Conservation (phyloP, 2,329 filamentous ascomycete species). For the Botryotinia convoluta region DNA sequence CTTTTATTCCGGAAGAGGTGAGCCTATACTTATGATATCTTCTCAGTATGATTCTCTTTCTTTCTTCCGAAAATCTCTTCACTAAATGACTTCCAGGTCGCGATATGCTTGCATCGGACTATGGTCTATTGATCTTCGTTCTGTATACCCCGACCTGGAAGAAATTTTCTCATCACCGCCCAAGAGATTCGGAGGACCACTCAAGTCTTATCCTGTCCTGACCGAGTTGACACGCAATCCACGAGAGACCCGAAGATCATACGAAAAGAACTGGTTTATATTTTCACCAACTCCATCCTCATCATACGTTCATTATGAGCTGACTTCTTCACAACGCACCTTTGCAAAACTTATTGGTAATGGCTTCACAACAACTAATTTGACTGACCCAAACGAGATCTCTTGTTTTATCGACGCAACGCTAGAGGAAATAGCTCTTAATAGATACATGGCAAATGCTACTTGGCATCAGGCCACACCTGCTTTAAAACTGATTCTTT, state of each 20-base stretch:
- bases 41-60: conserved; percentile 35
- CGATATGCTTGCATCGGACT: conserved; percentile 32
- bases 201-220: conserved; percentile 34
- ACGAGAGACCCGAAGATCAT: conserved; percentile 35
- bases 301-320: conserved; percentile 42
- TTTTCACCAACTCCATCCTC: conserved; percentile 39
- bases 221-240: conserved; percentile 43
- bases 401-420: conserved; percentile 28
- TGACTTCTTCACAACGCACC: conserved; percentile 34
- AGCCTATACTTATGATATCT: conserved; percentile 42
- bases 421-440: conserved; percentile 17
- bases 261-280: conserved; percentile 44
- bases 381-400: conserved; percentile 27
- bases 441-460: conserved; percentile 24
- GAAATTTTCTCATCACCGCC: conserved; percentile 27
- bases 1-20: conserved; percentile 42
- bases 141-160: conserved; percentile 26
- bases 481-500: conserved; percentile 41
- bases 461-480: conserved; percentile 44
- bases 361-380: conserved; percentile 30
- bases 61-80: conserved; percentile 26
- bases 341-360: conserved; percentile 30
- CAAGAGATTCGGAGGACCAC: conserved; percentile 28
- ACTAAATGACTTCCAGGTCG: conserved; percentile 24
- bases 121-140: conserved; percentile 32